phyloP scores from a whole-genome alignment of 305 asterid species.

The Lippia alba region DNA sequence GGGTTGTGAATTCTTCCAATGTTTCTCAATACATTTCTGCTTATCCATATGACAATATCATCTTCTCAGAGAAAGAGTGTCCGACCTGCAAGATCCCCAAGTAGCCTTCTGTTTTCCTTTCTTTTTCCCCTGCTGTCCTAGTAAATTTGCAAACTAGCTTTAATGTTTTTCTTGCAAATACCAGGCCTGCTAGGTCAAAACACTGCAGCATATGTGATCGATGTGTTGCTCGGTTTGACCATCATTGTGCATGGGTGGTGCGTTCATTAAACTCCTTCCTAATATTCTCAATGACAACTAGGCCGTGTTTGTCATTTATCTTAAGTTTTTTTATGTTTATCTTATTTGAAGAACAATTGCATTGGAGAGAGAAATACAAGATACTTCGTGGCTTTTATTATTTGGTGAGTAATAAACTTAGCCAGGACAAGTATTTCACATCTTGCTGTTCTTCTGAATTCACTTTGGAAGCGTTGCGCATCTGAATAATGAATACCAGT shows the following conservation, averaged over 20 bases:
- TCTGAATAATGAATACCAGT: constrained; percentile 15
- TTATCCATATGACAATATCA: constrained; percentile 86
- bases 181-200: constrained; percentile 96
- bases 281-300: constrained; percentile 27
- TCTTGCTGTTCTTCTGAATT: constrained; percentile 19
- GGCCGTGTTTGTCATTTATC: constrained; percentile 25
- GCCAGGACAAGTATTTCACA: constrained; percentile 25
- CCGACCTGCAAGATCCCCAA: constrained; percentile 93
- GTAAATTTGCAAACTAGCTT: constrained; percentile 32
- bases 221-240: constrained; percentile 98
- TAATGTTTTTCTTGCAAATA: constrained; percentile 31
- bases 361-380: constrained; percentile 94
- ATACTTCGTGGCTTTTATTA: constrained; percentile 92
- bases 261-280: constrained; percentile 36
- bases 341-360: constrained; percentile 82
- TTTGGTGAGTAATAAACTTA: constrained; percentile 73
- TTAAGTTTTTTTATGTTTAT: constrained; percentile 28
- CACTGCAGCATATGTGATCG: constrained; percentile 93
- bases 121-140: constrained; percentile 18
- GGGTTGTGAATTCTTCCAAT: constrained; percentile 78
- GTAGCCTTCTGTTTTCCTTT: constrained; percentile 50
- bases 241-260: constrained; percentile 99
- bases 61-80: constrained; percentile 86
- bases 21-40: constrained; percentile 77
- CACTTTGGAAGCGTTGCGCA: constrained; percentile 14